These are phyloP conservation scores for Immersiporthe knoxdaviesiana DNA, from an alignment of 2,329 filamentous ascomycete species.

Conservation along the genomic window DNA sequence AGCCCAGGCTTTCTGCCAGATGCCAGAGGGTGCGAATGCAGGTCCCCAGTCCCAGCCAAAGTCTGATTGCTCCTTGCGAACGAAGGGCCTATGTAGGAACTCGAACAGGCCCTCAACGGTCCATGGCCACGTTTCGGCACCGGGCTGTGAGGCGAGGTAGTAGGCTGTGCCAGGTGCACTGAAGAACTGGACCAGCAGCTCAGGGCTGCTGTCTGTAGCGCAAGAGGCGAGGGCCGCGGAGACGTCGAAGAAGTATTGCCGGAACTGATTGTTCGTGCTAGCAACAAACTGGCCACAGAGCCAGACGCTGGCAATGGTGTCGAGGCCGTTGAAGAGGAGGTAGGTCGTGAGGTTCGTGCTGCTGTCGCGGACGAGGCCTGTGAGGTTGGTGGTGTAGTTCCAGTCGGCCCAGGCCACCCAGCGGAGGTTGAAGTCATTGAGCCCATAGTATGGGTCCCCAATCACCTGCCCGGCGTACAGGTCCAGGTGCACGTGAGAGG, in stretches of 20 bases:
- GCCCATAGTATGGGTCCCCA: conserved; percentile 51
- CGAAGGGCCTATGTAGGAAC: conserved; percentile 57
- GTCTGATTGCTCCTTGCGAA: conserved; percentile 64
- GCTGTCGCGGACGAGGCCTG: conserved; percentile 36
- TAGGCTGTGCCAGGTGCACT: conserved; percentile 58
- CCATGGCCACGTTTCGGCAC: conserved; percentile 54
- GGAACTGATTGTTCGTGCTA: conserved; percentile 64
- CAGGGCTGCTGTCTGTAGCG: conserved; percentile 36
- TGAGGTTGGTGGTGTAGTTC: conserved; percentile 60
- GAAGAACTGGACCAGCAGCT: conserved; percentile 54
- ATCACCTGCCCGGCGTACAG: conserved; percentile 57
- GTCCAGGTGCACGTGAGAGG: conserved; percentile 64
- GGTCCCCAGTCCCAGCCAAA: conserved; percentile 70
- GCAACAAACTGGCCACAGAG: conserved; percentile 59
- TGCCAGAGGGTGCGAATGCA: conserved; percentile 63
- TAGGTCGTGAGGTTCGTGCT: conserved; percentile 47
- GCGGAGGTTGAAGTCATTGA: conserved; percentile 62
- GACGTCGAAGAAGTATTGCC: conserved; percentile 64
- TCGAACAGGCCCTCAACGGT: conserved; percentile 53
- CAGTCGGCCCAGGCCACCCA: conserved; percentile 64
- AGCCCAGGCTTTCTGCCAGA: conserved; percentile 63
- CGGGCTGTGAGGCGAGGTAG: conserved; percentile 53
- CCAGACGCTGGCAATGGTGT: conserved; percentile 61
- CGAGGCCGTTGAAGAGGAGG: conserved; percentile 64
- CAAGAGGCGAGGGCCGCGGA: conserved; percentile 50